Evolutionary conservation across 176 grass and related monocot genomes (phyloP), one percentile per base, ranked within the genome.

Genomic region (Poa annua): DNA sequence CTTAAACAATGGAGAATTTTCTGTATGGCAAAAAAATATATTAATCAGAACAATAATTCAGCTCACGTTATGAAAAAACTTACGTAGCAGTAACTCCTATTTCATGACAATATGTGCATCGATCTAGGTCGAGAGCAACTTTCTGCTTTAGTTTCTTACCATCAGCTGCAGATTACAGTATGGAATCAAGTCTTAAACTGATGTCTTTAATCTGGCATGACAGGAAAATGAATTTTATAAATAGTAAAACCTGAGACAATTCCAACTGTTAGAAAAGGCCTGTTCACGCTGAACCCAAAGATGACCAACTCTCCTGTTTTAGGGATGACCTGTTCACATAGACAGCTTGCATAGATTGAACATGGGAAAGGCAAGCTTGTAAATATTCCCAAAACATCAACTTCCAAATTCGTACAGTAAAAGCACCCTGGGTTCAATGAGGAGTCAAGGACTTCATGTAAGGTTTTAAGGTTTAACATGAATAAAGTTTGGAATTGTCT

Each of bases 291-390:
- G 14, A 62, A 20, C 20, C 75, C 84, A 1, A 79, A 71, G 22
- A 85, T 72, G 24, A 85, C 75, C 12, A 85, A 45, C 75, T 85
- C 84, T 74, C 84, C 84, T 71, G 84, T 79, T 49, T 76, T 26
- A 54, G 75, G 52, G 22, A 66, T 67, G 35, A 57, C 76, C 84
- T 85, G 29, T 20, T 33, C 38, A 29, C 25, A 50, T 29, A 52
- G 21, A 75, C 29, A 42, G 36, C 47, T 53, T 22, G 7, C 2
- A 45, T 62, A n/a, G 8, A 3, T 60, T 61, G 42, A 77, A 77
- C 55, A 42, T 59, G n/a, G 14, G 36, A 25, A 57, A 16, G 34
- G 22, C 6, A 54, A 22, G 51, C 11, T 52, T 33, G 8, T 74
- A 48, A 74, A 22, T 60, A 16, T 39, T 60, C n/a, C 41, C 7